Percentiles rank a stretch among this genome's conserved stretches.
phyloP scores from a whole-genome alignment of 768 basidiomycete species.

The Clitopilus passeckerianus region DNA sequence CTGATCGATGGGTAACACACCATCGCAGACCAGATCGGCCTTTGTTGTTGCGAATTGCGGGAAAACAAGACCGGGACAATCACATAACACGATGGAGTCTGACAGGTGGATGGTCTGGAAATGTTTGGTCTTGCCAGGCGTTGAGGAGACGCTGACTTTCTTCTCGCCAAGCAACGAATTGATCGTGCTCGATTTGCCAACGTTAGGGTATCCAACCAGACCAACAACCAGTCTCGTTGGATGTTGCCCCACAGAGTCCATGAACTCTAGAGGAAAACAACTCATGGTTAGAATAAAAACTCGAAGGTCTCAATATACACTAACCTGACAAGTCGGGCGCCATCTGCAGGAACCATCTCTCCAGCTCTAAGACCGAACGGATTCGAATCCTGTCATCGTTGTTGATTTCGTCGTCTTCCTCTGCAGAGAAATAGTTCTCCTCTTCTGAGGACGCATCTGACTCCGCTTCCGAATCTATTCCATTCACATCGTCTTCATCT shows the following conservation, averaged over 20 bases:
- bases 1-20: conserved; percentile 96
- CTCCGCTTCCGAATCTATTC: conserved; percentile 8
- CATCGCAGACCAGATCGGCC: conserved; percentile 94
- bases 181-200: conserved; percentile 97
- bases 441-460: conserved; percentile 22
- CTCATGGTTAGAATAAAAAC: conserved; percentile 1
- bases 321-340: conserved; percentile 71
- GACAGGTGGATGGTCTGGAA: conserved; percentile 98
- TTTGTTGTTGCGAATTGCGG: conserved; percentile 98
- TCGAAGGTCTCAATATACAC: conserved; percentile 9
- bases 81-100: conserved; percentile 80
- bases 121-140: conserved; percentile 98
- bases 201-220: conserved; percentile 97
- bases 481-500: conserved; percentile 9
- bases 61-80: conserved; percentile 97
- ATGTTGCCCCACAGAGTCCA: conserved; percentile 47
- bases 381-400: conserved; percentile 69
- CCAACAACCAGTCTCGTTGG: conserved; percentile 74
- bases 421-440: conserved; percentile 42
- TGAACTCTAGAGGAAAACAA: conserved; percentile 46
- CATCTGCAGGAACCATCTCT: conserved; percentile 67
- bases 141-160: conserved; percentile 97
- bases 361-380: conserved; percentile 81
- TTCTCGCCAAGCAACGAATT: conserved; percentile 95
- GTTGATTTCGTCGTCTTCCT: conserved; percentile 46